phyloP scores from a whole-genome alignment of 2,329 filamentous ascomycete species.

The Magnaporthiopsis poae region DNA sequence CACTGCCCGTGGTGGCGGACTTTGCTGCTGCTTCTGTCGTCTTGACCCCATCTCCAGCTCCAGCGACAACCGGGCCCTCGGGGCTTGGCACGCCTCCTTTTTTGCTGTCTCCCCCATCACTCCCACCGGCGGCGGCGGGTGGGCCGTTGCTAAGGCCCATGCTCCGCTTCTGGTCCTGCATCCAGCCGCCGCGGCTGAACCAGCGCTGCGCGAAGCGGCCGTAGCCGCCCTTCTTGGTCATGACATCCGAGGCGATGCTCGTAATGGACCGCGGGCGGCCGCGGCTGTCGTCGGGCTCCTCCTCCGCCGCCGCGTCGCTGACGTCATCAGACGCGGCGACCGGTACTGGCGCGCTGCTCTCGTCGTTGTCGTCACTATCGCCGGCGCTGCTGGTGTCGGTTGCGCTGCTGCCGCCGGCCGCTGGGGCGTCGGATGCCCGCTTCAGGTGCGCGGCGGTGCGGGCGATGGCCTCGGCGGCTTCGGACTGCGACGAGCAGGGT shows the following conservation, averaged over 20 bases:
- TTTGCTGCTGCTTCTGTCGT: background rate
- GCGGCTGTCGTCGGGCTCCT: constrained; percentile 19
- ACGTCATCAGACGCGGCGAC: constrained; percentile 18
- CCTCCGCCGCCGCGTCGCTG: constrained; percentile 22
- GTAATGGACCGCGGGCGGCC: constrained; percentile 26
- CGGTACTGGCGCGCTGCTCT: constrained; percentile 28
- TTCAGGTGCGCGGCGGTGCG: constrained; percentile 42
- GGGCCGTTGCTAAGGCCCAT: constrained; percentile 55
- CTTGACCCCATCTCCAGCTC: background rate
- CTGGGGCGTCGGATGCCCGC: constrained; percentile 28
- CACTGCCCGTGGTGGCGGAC: background rate
- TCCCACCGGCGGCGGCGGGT: constrained; percentile 17
- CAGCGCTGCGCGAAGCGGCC: constrained; percentile 82
- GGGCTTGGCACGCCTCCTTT: constrained; percentile 8
- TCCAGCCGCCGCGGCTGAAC: constrained; percentile 82
- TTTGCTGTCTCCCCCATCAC: constrained; percentile 3
- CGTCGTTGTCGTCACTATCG: constrained; percentile 35
- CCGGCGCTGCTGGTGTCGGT: constrained; percentile 16
- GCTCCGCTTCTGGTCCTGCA: constrained; percentile 56
- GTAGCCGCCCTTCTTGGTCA: constrained; percentile 71
- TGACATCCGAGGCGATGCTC: constrained; percentile 80
- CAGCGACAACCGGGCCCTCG: background rate
- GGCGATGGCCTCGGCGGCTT: constrained; percentile 63
- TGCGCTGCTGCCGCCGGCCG: constrained; percentile 25
- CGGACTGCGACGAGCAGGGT: constrained; percentile 64